Evolutionary conservation across 805 yeast genomes (phyloP).

Genomic region (Saturnispora silvae): DNA sequence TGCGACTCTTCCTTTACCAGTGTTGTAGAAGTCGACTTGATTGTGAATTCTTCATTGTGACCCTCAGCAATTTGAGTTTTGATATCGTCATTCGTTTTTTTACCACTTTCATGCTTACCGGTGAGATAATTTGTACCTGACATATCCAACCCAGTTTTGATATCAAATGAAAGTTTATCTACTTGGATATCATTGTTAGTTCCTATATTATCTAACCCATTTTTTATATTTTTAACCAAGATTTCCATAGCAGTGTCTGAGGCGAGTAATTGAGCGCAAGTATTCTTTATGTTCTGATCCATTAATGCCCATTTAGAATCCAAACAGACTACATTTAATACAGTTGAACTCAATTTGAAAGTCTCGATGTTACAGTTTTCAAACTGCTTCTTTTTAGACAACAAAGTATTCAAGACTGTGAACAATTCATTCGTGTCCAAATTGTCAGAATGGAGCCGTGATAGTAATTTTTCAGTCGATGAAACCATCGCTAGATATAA

Average conservation of each 20-base stretch:
- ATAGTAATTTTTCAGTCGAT: neutral
- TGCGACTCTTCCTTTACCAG: neutral
- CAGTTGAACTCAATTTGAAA: neutral
- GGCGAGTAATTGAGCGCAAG: constrained; percentile 9
- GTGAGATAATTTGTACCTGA: constrained; percentile 1
- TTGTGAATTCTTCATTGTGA: neutral
- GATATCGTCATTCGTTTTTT: neutral
- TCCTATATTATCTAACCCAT: constrained; percentile 1
- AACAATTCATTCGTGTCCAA: neutral
- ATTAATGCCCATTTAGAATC: constrained; percentile 9
- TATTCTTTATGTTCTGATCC: constrained; percentile 3
- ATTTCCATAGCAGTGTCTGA: constrained; percentile 20
- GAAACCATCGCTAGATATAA: neutral
- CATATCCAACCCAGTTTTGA: neutral
- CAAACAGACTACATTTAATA: neutral
- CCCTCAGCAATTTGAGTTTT: neutral
- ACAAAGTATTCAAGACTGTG: constrained; percentile 1
- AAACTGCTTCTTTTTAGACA: neutral
- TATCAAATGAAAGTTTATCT: constrained; percentile 1
- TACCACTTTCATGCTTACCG: neutral
- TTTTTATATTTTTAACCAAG: constrained; percentile 4
- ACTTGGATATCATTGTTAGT: neutral
- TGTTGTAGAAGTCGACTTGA: neutral
- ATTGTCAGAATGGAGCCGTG: neutral
- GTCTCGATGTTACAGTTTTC: neutral